A percentile compares a stretch with the other conserved stretches of the same genome.
These are phyloP conservation scores for Tuber aestivum DNA, from an alignment of 495 filamentous ascomycete species.

Conservation along the genomic window DNA sequence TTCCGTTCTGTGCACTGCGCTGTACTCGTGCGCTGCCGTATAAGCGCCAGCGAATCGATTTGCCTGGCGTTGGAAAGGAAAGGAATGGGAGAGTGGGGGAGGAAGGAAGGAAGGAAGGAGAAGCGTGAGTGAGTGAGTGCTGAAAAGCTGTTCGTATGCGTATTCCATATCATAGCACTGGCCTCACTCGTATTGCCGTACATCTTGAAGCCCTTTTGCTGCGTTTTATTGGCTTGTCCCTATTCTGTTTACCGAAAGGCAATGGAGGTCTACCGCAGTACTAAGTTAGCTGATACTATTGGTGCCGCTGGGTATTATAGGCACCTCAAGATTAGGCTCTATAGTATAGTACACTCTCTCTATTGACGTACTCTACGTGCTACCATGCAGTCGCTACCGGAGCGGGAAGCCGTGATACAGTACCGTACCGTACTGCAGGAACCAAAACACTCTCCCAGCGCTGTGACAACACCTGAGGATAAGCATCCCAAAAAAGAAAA, in stretches of 20 bases:
- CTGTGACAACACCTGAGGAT: no score
- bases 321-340: background rate
- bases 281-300: background rate
- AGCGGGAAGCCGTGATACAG: background rate
- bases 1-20: background rate
- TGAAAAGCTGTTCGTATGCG: background rate
- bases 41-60: background rate
- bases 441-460: background rate
- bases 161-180: background rate
- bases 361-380: background rate
- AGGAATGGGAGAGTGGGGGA: background rate
- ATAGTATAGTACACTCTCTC: no score
- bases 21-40: background rate
- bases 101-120: background rate
- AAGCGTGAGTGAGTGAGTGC: background rate
- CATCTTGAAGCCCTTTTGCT: background rate
- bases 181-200: background rate
- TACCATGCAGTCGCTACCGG: background rate
- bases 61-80: background rate
- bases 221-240: background rate
- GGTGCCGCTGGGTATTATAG: background rate
- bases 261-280: background rate
- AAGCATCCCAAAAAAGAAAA: background rate
- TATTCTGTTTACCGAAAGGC: background rate
- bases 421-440: no score